Evolutionary conservation across 495 filamentous ascomycete species (phyloP).

Genomic region (Lentithecium fluviatile): DNA sequence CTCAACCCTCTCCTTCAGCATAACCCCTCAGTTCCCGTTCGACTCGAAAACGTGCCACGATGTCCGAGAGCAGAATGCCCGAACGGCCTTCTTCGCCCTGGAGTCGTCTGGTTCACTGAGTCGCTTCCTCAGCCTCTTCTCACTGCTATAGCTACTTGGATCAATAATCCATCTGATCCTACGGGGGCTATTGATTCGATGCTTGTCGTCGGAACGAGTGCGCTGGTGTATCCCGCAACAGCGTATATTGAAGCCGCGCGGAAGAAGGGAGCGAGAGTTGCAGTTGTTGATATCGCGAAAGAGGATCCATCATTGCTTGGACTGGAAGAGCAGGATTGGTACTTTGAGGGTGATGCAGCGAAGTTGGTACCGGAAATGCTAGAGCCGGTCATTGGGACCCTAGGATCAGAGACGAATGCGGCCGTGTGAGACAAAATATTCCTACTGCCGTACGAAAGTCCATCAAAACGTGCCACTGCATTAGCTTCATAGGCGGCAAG

Average conservation of each 20-base stretch:
- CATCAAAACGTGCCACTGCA: too few relatives aligned
- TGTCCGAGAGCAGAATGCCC: constrained; percentile 7
- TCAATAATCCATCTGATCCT: background rate
- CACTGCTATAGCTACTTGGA: constrained; percentile 7
- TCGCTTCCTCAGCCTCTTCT: background rate
- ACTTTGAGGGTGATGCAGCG: constrained; percentile 30
- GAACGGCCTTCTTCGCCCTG: constrained; percentile 19
- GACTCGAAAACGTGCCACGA: constrained; percentile 3
- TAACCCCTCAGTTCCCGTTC: background rate
- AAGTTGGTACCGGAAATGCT: constrained; percentile 22
- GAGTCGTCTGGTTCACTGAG: constrained; percentile 28
- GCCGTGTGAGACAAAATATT: too few relatives aligned
- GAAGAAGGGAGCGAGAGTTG: constrained; percentile 24
- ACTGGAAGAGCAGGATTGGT: constrained; percentile 27
- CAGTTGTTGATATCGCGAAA: constrained; percentile 26
- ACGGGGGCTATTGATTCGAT: constrained; percentile 20
- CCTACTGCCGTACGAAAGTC: too few relatives aligned
- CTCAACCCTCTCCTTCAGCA: background rate
- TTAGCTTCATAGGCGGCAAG: too few relatives aligned
- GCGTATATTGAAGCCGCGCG: constrained; percentile 29
- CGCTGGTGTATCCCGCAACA: constrained; percentile 25
- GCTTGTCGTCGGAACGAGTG: constrained; percentile 32
- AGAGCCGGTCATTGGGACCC: constrained; percentile 9
- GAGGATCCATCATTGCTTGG: constrained; percentile 3
- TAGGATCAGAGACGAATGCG: too few relatives aligned